Evolutionary conservation across 2,329 filamentous ascomycete genomes (phyloP), one percentile per base, ranked within the genome.

Genomic region (Fonsecaea nubica): DNA sequence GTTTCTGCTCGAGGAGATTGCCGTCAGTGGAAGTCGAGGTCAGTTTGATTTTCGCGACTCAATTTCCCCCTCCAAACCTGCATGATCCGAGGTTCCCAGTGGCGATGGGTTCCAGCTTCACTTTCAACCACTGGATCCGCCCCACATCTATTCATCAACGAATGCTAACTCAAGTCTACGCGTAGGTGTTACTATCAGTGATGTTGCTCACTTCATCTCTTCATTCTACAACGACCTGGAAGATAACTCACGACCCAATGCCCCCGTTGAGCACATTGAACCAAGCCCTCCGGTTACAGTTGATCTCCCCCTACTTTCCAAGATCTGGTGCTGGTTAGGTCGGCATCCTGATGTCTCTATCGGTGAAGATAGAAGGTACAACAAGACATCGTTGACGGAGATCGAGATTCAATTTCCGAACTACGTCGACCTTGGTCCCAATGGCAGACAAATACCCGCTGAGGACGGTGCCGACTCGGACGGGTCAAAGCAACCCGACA

Each of bases 11-110:
- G 82, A 83, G 66, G 84, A 87, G 76, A 83, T 89, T 75, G 86
- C 86, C 30, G 80, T 88, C 55, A 82, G 82, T 70, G 86, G 86
- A 69, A 80, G 81, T 60, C 79, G 83, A 81, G 87, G 87, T 88
- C 79, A 73, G 84, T 64, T 18, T 35, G 21, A 32, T 32, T 52
- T 67, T 70, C 69, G 62, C 55, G 59, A 45, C 69, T 40, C 33
- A 36, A 15, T 40, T 59, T 45, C 40, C 40, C 40, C 40, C 40
- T 50, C 57, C 21, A 25, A 13, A 25, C 18, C 45, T 54, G 45
- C 45, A 50, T 10, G 45, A 50, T 50, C 45, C 45, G 45, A 50
- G 45, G 45, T 50, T 50, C 45, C 45, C 21, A 53, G 56, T 32
- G 56, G 62, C 52, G 15, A 64, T 8, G 42, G 50, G 50, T 30